Evolutionary conservation across 2,329 filamentous ascomycete species (phyloP).

Genomic region (Diatrype stigma): DNA sequence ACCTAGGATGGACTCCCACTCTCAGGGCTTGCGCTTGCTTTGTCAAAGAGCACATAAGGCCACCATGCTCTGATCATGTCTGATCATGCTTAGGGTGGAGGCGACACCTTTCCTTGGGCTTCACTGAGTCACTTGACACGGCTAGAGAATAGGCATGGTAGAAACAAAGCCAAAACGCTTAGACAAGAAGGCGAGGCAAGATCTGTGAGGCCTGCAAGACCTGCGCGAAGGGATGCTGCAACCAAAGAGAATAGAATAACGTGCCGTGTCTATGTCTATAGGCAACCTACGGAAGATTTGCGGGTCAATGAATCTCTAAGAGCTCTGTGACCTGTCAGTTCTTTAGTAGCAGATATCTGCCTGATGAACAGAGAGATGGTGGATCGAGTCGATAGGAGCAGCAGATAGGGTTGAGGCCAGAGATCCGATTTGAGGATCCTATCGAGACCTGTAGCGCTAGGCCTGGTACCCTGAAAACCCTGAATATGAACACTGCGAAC

Average conservation of each 20-base stretch:
- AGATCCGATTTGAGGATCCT: slow-evolving; percentile 14
- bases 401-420: slow-evolving; percentile 2
- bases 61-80: too few species aligned
- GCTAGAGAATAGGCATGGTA: background rate
- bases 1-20: background rate
- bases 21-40: background rate
- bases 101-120: background rate
- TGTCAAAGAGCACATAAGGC: background rate
- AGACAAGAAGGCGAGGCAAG: background rate
- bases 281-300: background rate
- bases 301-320: slow-evolving; percentile 13
- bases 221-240: background rate
- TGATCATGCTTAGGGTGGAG: background rate
- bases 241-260: background rate
- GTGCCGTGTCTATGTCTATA: background rate
- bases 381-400: slow-evolving; percentile 8
- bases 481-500: slow-evolving; percentile 13
- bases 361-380: slow-evolving; percentile 7
- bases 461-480: slow-evolving; percentile 6
- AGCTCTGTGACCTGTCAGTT: slow-evolving; percentile 17
- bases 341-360: slow-evolving; percentile 5
- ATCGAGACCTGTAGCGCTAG: slow-evolving; percentile 6
- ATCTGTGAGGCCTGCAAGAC: background rate
- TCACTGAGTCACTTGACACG: background rate
- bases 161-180: background rate